These are phyloP conservation scores for Trichocomaceae sp. DNA, from an alignment of 2,329 filamentous ascomycete species.

Conservation along the genomic window DNA sequence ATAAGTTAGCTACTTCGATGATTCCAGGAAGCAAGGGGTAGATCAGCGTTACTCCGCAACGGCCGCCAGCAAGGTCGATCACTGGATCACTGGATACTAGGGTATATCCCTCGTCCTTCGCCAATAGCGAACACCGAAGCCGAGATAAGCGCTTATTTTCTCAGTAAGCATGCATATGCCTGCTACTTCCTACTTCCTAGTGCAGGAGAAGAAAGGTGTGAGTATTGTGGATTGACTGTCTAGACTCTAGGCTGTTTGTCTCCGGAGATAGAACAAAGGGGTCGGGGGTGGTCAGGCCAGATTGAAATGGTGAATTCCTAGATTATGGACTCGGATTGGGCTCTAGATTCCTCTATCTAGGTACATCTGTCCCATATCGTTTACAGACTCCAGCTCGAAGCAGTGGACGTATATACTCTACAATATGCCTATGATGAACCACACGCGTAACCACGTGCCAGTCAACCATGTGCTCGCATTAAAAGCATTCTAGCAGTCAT, in stretches of 20 bases:
- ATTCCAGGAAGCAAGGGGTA: constrained; percentile 5
- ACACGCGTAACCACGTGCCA: constrained; percentile 2
- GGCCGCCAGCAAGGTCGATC: neutral
- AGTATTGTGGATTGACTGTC: neutral
- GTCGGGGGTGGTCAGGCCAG: neutral
- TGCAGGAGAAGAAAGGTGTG: neutral
- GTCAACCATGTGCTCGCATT: constrained; percentile 3
- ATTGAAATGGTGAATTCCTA: neutral
- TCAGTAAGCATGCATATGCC: neutral
- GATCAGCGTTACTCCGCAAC: neutral
- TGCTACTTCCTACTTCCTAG: neutral
- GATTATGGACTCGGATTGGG: neutral
- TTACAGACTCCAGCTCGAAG: neutral
- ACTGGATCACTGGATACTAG: neutral
- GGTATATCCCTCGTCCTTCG: neutral
- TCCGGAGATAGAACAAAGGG: neutral
- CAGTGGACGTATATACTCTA: neutral
- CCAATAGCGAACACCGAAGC: neutral
- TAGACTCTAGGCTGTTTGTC: neutral
- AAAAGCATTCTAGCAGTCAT: neutral
- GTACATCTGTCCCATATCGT: neutral
- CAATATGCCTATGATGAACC: neutral
- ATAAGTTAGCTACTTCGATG: neutral
- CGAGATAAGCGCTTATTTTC: neutral
- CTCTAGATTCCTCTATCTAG: neutral